Evolutionary conservation across 495 filamentous ascomycete species (phyloP).

Genomic region (Lophiotrema nucula): DNA sequence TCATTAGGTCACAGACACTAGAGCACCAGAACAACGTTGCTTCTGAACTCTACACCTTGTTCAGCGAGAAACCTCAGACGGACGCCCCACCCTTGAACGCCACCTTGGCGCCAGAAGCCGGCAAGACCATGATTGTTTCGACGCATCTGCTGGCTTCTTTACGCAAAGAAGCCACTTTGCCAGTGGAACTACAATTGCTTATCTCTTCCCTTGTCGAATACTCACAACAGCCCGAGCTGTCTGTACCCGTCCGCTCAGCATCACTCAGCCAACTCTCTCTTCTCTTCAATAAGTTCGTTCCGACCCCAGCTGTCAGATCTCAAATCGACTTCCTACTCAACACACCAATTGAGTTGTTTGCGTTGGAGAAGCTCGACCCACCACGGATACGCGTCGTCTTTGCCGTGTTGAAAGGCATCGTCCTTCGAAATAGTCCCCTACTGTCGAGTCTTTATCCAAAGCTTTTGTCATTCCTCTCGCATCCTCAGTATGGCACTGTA

Average conservation of each 20-base stretch:
- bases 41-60: constrained; percentile 58
- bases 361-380: constrained; percentile 39
- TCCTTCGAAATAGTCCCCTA: constrained; percentile 41
- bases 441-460: constrained; percentile 49
- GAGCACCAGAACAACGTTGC: constrained; percentile 57
- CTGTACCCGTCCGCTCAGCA: constrained; percentile 43
- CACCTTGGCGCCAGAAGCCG: constrained; percentile 2
- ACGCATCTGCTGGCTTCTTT: constrained; percentile 62
- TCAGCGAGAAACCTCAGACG: constrained; percentile 33
- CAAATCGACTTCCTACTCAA: constrained; percentile 39
- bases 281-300: constrained; percentile 65
- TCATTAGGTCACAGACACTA: constrained; percentile 54
- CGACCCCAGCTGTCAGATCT: constrained; percentile 47
- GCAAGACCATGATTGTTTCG: constrained; percentile 53
- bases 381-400: constrained; percentile 40
- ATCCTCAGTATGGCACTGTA: constrained; percentile 43
- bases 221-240: constrained; percentile 9
- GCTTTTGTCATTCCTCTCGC: constrained; percentile 58
- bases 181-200: constrained; percentile 35
- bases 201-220: constrained; percentile 32
- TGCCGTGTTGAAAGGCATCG: constrained; percentile 43
- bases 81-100: constrained; percentile 27
- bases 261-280: constrained; percentile 62
- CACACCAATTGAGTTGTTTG: constrained; percentile 25
- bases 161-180: constrained; percentile 44